Base-by-base conservation (phyloP, 208 protist species). In the Acanthamoeba triangularis region DNA sequence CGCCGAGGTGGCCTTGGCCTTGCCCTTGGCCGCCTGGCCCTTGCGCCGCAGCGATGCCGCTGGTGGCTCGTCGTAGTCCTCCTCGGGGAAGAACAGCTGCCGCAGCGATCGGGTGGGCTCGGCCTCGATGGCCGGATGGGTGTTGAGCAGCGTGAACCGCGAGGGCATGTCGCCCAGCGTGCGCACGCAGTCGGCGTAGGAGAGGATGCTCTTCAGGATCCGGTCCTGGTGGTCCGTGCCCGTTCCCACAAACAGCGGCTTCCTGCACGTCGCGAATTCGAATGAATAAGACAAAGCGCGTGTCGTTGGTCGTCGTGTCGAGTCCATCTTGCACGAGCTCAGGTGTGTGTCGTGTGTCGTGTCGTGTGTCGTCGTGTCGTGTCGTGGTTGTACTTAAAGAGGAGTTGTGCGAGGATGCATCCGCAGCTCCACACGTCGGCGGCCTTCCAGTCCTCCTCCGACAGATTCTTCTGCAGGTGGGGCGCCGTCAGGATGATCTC, bases 401-500 rank as follows among this genome's bases (percentile, higher is more conserved):
- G 59, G 6, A 91, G 28, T 28, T 91, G 85, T 14, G 56, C 85
- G 16, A 91, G n/a, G 33, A 91, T 72, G 85, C 85, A 91, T 5
- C 85, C 85, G 56, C 85, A 91, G 85, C 56, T 74, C 85, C 85
- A 91, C 14, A 91, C 85, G 56, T 91, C 85, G 47, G 85, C 85
- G 16, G 85, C 85, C 85, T 91, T 91, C 85, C 85, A 91, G 56
- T 91, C 85, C 28, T 91, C 59, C 35, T 63, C 56, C 7, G 47
- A 44, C 59, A 72, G 56, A 41, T 28, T 49, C 30, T 85, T 85
- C 59, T 91, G 85, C n/a, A 91, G 25, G 33, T 91, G 85, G 28
- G 56, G 56, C 18, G 85, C 85, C 35, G 85, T 72, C 16, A 91
- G 85, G 59, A 91, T 91, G 85, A 91, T 41, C 59, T 91, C 85